Base-by-base conservation (phyloP, 345 rosid genomes). In the Limnanthes douglasii region DNA sequence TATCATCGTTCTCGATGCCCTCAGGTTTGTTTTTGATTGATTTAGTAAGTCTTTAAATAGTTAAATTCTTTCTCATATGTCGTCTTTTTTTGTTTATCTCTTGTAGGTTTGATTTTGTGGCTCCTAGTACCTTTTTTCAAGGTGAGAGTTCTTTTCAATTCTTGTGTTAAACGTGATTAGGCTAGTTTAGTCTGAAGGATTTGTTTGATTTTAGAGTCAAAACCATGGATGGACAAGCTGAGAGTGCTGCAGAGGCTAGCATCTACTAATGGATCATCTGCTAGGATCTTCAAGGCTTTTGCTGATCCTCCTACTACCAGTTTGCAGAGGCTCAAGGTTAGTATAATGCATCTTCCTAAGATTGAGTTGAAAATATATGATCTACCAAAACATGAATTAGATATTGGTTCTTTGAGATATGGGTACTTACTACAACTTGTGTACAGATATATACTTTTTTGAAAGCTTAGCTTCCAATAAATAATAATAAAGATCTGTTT, bases 281-380 rank as follows among this genome's bases (percentile, higher is more conserved):
- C 94, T 24, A 78, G 57, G 62, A 74, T 88, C 34, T 88, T 84
- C 61, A 83, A 79, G 59, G 95, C 95, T 30, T 70, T 83, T 50
- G 92, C 95, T n/a, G 94, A 88, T 50, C 97, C 97, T 44, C 95
- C 97, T 13, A 88, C 97, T 1, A 88, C 97, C 5, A 88, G 92
- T 54, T 66, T 84, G 49, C 97, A 83, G 52, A 77, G 97, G 37
- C 60, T 88, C 53, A 88, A 84, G 83, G 93, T 82, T 21, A 7
- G 8, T 12, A n/a, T n/a, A n/a, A n/a, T n/a, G n/a, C n/a, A n/a
- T n/a, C n/a, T n/a, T n/a, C n/a, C n/a, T n/a, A n/a, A n/a, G n/a
- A n/a, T n/a, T n/a, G n/a, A n/a, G n/a, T n/a, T n/a, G n/a, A n/a
- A n/a, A n/a, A n/a, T n/a, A n/a, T n/a, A n/a, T n/a, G n/a, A n/a